These are phyloP conservation scores for Babesia bigemina DNA, from an alignment of 169 alveolate genomes.

Conservation along the genomic window DNA sequence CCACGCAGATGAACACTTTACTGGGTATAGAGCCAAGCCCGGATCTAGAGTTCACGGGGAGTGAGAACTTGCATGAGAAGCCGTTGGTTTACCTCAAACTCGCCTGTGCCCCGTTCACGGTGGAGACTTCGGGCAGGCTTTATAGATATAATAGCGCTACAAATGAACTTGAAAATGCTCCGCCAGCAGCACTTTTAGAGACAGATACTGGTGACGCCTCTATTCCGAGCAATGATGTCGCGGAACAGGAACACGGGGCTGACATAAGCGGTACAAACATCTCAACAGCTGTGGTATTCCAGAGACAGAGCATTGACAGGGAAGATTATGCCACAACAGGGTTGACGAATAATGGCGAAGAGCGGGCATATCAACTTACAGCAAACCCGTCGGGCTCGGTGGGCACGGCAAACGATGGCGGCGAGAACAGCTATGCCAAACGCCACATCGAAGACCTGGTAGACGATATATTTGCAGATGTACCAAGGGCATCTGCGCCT, in stretches of 20 bases:
- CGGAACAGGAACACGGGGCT: background rate
- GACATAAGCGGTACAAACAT: too few relatives aligned
- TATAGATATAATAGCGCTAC: too few relatives aligned
- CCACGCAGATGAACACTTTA: background rate
- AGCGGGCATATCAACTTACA: too few relatives aligned
- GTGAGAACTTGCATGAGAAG: background rate
- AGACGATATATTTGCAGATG: constrained; percentile 39
- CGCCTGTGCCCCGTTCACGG: constrained; percentile 1
- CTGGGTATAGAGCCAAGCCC: background rate
- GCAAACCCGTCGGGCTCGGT: too few relatives aligned
- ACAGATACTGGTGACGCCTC: background rate
- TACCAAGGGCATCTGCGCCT: constrained; percentile 9
- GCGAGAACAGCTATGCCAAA: background rate
- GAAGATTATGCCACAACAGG: too few relatives aligned
- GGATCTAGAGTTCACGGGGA: background rate
- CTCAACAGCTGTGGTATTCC: too few relatives aligned
- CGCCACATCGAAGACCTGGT: constrained; percentile 5
- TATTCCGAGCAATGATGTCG: background rate
- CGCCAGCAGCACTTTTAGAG: too few relatives aligned
- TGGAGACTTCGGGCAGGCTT: background rate
- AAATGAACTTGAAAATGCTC: too few relatives aligned
- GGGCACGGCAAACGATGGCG: background rate
- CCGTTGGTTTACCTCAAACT: background rate
- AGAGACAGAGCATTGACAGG: too few relatives aligned
- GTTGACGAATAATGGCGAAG: too few relatives aligned